Conservation (phyloP, 176 grass and related monocot genomes). For the Areca catechu region DNA sequence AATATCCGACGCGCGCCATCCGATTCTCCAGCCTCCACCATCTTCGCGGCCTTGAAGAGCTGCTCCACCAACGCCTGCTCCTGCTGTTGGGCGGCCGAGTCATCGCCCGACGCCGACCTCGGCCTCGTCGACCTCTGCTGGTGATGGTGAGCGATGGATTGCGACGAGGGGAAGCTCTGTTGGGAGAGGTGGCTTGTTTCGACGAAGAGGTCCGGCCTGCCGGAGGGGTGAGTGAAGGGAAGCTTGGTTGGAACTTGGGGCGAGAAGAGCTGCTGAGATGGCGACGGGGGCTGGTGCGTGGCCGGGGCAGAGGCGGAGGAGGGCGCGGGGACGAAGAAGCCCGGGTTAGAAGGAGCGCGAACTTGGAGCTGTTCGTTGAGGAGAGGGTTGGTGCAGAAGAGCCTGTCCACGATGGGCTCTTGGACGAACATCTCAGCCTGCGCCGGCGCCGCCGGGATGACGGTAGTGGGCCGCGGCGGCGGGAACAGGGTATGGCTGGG, state of each 20-base stretch:
- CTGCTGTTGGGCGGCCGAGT: constrained; percentile 28
- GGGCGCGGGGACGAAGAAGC: constrained; percentile 49
- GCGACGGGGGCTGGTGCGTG: constrained; percentile 14
- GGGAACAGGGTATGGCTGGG: background rate
- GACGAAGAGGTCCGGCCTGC: constrained; percentile 32
- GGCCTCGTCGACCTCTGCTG: constrained; percentile 7
- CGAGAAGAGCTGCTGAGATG: constrained; percentile 16
- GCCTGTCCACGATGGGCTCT: constrained; percentile 19
- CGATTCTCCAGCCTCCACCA: constrained; percentile 59
- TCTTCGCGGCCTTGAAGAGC: constrained; percentile 63
- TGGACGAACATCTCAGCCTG: constrained; percentile 33
- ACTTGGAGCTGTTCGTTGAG: constrained; percentile 46
- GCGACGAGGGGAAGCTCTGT: constrained; percentile 19
- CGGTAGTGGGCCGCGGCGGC: background rate
- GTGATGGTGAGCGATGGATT: constrained; percentile 2
- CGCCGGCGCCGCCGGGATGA: background rate
- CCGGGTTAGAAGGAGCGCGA: constrained; percentile 22
- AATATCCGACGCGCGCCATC: constrained; percentile 90
- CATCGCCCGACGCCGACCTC: constrained; percentile 12
- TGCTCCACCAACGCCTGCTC: constrained; percentile 30
- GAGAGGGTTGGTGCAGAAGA: constrained; percentile 29
- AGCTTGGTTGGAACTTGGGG: constrained; percentile 8
- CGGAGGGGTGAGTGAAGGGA: constrained; percentile 7
- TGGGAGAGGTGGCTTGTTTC: constrained; percentile 20
- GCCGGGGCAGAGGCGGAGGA: constrained; percentile 28